These are phyloP conservation scores for Auxenochlorella pyrenoidosa DNA, from an alignment of 139 green algal species.

Conservation along the genomic window DNA sequence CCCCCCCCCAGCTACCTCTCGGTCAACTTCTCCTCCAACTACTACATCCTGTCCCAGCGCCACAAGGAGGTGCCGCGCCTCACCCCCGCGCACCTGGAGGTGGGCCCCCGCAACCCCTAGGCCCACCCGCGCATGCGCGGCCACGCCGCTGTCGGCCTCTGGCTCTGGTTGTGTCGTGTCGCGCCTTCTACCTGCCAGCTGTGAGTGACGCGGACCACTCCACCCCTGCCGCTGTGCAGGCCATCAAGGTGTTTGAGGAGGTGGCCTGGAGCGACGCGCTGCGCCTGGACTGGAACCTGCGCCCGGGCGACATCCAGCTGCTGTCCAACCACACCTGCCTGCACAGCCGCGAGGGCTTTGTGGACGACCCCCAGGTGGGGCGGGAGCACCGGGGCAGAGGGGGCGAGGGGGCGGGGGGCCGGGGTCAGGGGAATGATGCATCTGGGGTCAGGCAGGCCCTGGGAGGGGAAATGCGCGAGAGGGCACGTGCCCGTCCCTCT, in stretches of 20 bases:
- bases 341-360: constrained; percentile 60
- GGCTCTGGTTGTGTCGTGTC: neutral
- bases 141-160: too few relatives aligned
- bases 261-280: constrained; percentile 55
- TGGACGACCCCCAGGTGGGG: constrained; percentile 44
- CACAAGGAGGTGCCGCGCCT: constrained; percentile 58
- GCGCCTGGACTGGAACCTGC: constrained; percentile 65
- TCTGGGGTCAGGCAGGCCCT: too few relatives aligned
- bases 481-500: too few relatives aligned
- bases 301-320: constrained; percentile 76
- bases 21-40: constrained; percentile 59
- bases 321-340: constrained; percentile 72
- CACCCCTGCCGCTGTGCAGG: neutral
- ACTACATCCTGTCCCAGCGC: constrained; percentile 56
- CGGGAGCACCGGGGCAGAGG: too few relatives aligned
- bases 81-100: constrained; percentile 56
- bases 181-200: neutral
- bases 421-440: too few relatives aligned
- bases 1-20: constrained; percentile 43
- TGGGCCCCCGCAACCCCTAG: too few relatives aligned
- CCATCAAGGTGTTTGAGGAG: constrained; percentile 52
- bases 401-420: too few relatives aligned
- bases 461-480: too few relatives aligned
- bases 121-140: too few relatives aligned
- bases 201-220: too few relatives aligned